phyloP scores from a whole-genome alignment of 148 eudicot genomes.

The Chenopodium suecicum region DNA sequence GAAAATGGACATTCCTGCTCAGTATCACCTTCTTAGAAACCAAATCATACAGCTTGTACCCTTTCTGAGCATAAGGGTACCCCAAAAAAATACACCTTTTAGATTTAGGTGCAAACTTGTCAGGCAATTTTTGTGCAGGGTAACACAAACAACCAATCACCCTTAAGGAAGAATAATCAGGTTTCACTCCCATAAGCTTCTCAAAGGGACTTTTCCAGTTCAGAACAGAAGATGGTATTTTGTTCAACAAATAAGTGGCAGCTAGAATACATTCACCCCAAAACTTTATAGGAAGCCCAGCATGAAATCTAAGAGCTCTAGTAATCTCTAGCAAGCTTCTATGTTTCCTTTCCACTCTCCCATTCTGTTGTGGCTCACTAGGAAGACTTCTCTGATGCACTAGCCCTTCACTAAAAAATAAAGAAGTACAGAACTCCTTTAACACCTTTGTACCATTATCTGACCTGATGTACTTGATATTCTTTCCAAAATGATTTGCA shows the following conservation, averaged over 20 bases:
- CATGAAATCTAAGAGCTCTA: no score
- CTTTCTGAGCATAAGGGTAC: neutral
- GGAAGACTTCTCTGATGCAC: no score
- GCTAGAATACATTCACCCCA: neutral
- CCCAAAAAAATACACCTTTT: neutral
- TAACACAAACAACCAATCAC: conserved; percentile 1
- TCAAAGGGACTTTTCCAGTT: neutral
- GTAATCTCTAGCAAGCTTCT: no score
- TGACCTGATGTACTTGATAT: no score
- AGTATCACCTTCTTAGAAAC: accelerated
- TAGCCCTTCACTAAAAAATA: neutral
- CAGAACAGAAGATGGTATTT: neutral
- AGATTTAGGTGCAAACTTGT: neutral
- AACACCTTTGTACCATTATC: no score
- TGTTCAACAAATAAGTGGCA: neutral
- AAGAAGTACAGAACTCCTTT: no score
- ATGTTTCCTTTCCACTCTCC: no score
- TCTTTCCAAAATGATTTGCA: no score
- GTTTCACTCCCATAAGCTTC: accelerated
- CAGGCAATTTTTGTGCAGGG: neutral
- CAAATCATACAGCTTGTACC: neutral
- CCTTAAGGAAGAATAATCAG: neutral
- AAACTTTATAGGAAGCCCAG: no score
- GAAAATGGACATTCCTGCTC: neutral
- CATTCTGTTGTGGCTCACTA: no score